Evolutionary conservation across 1,284 basidiomycete genomes (phyloP).

Genomic region (Fomitopsis palustris): DNA sequence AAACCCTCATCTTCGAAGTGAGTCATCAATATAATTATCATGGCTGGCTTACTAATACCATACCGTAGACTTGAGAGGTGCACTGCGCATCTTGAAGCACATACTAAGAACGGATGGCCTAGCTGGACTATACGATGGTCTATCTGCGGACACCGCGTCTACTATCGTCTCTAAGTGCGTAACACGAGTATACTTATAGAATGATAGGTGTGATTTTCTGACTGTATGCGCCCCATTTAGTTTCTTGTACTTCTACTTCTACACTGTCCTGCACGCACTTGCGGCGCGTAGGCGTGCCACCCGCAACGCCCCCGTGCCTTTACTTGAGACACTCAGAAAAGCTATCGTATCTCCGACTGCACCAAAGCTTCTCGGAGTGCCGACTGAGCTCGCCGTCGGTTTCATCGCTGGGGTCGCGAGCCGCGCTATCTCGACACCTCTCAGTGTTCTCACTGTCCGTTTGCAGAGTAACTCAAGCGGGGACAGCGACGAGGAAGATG

Average conservation of each 20-base stretch:
- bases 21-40: too few relatives aligned
- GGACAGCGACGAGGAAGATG: conserved; percentile 25
- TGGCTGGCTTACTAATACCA: conserved; percentile 27
- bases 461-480: conserved; percentile 40
- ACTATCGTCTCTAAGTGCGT: conserved; percentile 51
- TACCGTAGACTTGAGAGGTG: conserved; percentile 32
- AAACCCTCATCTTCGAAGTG: conserved; percentile 5
- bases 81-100: conserved; percentile 32
- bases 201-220: too few relatives aligned
- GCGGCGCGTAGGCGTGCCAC: conserved; percentile 16
- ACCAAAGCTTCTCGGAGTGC: conserved; percentile 25
- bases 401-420: conserved; percentile 52
- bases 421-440: conserved; percentile 48
- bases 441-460: conserved; percentile 48
- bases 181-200: neutral
- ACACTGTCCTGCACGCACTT: conserved; percentile 29
- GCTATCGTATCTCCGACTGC: conserved; percentile 11
- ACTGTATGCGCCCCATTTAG: conserved; percentile 22
- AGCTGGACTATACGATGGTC: conserved; percentile 44
- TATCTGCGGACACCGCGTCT: conserved; percentile 47
- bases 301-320: neutral
- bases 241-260: conserved; percentile 39
- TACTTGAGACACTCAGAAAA: conserved; percentile 8
- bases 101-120: conserved; percentile 39
- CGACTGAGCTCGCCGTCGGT: conserved; percentile 47